Conservation (phyloP, 306 rosid genomes). For the Vigna nakashimae region DNA sequence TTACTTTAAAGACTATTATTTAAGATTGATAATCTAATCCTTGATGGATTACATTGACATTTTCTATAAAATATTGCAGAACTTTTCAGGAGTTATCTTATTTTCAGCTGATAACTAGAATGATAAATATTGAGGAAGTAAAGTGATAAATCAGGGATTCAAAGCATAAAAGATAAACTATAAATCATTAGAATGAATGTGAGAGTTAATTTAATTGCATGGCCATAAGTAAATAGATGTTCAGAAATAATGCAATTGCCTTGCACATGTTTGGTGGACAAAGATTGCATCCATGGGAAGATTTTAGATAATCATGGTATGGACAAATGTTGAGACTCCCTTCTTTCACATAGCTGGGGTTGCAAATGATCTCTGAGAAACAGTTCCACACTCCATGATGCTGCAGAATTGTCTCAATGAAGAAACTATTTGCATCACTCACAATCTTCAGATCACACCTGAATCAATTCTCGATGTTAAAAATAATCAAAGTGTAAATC, state of each 20-base stretch:
- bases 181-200: too few species aligned
- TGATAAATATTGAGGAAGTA: neutral
- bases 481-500: too few species aligned
- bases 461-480: neutral
- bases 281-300: slow-evolving; percentile 67
- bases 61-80: too few species aligned
- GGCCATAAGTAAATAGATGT: neutral
- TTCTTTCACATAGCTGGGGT: slow-evolving; percentile 62
- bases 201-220: too few species aligned
- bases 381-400: slow-evolving; percentile 56
- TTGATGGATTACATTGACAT: too few species aligned
- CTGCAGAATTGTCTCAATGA: slow-evolving; percentile 67
- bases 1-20: too few species aligned
- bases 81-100: neutral
- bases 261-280: slow-evolving; percentile 91
- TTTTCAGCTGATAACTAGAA: neutral
- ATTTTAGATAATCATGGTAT: slow-evolving; percentile 61
- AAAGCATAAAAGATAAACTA: too few species aligned
- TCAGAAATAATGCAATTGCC: slow-evolving; percentile 41
- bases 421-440: slow-evolving; percentile 71
- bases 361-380: slow-evolving; percentile 63
- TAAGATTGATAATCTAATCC: too few species aligned
- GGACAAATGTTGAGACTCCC: slow-evolving; percentile 67
- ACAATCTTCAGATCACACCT: slow-evolving; percentile 75
- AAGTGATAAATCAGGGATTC: too few species aligned